A percentile compares a stretch with the other conserved stretches of the same genome.
phyloP scores from a whole-genome alignment of 2,329 filamentous ascomycete genomes.

The Neonectria ditissima region DNA sequence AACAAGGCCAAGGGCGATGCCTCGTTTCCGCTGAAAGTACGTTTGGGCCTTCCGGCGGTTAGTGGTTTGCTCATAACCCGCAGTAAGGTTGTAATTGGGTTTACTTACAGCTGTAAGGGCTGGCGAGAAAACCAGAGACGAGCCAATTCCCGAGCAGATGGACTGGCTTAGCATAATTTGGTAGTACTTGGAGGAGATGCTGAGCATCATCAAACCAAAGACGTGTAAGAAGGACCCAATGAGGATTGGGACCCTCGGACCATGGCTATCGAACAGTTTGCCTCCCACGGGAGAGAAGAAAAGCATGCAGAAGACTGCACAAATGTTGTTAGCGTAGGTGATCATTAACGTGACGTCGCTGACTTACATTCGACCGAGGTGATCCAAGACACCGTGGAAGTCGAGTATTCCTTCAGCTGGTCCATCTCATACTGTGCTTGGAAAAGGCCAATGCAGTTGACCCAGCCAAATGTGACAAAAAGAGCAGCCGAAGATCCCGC shows the following conservation, averaged over 20 bases:
- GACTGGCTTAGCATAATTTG: slow-evolving; percentile 46
- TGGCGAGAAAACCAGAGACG: slow-evolving; percentile 33
- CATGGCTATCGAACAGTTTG: slow-evolving; percentile 67
- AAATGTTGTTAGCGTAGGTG: slow-evolving; percentile 1
- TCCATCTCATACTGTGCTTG: slow-evolving; percentile 62
- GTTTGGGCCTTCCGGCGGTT: slow-evolving; percentile 30
- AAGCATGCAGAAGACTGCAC: slow-evolving; percentile 47
- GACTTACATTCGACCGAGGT: slow-evolving; percentile 55
- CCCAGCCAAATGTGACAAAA: slow-evolving; percentile 43
- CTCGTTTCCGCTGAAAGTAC: slow-evolving; percentile 54
- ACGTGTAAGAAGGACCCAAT: slow-evolving; percentile 64
- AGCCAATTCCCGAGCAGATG: slow-evolving; percentile 32
- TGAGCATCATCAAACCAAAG: slow-evolving; percentile 70
- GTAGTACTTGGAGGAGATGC: slow-evolving; percentile 51
- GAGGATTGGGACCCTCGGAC: slow-evolving; percentile 63
- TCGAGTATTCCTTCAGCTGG: slow-evolving; percentile 55
- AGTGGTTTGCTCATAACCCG: neutral
- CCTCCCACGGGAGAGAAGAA: slow-evolving; percentile 46
- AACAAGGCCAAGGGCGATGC: slow-evolving; percentile 68
- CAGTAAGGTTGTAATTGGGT: neutral
- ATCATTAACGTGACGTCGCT: neutral
- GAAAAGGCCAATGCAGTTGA: slow-evolving; percentile 57
- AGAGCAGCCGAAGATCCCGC: slow-evolving; percentile 34
- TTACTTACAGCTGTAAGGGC: slow-evolving; percentile 30
- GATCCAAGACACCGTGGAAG: slow-evolving; percentile 63